phyloP scores from a whole-genome alignment of 345 rosid species.

The Ceriops decandra region DNA sequence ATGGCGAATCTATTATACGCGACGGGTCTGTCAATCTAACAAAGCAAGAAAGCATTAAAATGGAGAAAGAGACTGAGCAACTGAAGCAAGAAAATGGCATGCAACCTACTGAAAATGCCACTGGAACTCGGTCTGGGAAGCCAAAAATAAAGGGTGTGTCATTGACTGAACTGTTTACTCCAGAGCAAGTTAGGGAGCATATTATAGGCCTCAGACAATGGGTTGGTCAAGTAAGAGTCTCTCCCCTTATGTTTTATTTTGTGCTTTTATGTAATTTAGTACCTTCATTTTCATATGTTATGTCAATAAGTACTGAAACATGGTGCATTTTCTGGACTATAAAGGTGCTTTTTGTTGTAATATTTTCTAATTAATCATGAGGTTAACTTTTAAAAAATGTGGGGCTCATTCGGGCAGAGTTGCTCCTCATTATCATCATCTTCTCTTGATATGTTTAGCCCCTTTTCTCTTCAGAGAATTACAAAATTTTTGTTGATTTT shows the following conservation, averaged over 20 bases:
- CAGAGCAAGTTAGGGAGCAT: slow-evolving; percentile 95
- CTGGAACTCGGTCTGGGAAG: slow-evolving; percentile 74
- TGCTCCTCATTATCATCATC: too few species aligned
- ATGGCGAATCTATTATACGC: slow-evolving; percentile 34
- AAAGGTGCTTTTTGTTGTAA: too few species aligned
- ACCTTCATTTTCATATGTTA: too few species aligned
- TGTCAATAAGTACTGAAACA: too few species aligned
- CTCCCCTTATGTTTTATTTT: too few species aligned
- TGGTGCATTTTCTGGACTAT: too few species aligned
- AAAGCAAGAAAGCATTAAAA: slow-evolving; percentile 45
- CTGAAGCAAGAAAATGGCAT: slow-evolving; percentile 52
- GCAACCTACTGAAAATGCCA: slow-evolving; percentile 43
- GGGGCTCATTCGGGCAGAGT: too few species aligned
- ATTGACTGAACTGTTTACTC: slow-evolving; percentile 89
- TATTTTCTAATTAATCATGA: too few species aligned
- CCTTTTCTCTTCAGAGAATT: too few species aligned
- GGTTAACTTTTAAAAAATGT: too few species aligned
- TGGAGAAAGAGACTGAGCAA: slow-evolving; percentile 50
- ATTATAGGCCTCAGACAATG: slow-evolving; percentile 93
- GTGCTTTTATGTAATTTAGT: neutral
- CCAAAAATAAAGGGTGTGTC: slow-evolving; percentile 97
- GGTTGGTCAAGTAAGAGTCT: slow-evolving; percentile 88
- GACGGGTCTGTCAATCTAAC: slow-evolving; percentile 29
- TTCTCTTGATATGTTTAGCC: too few species aligned
- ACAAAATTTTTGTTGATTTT: too few species aligned